Base-by-base conservation (phyloP, 148 eudicot genomes). In the Rhododendron williamsianum region DNA sequence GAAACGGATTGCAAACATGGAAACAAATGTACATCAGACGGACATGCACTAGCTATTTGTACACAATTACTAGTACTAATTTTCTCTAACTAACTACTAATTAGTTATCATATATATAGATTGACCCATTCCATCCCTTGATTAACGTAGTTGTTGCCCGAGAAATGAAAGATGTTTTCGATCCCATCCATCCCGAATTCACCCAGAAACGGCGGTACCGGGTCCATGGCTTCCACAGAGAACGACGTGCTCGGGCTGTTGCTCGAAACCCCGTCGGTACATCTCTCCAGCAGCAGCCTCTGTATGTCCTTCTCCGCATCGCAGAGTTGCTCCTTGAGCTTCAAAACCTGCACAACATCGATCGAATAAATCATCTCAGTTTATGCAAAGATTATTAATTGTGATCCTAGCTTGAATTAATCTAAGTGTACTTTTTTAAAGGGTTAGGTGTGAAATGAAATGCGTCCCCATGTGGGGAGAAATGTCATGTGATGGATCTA, bases 241-340 rank as follows among this genome's bases (percentile, higher is more conserved):
- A 92, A 84, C 0, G 93, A 92, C 2, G 95, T 89, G 54, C 88
- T 91, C n/a, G 95, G 95, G 76, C 96, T 93, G 79, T 90, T 93
- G 87, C 89, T 91, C 9, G 98, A 92, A 48, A 73, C 67, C 65
- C 91, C 88, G 4, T 91, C 94, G 9, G 73, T 9, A 1, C 45
- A 86, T 4, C 92, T 74, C 69, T 93, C 91, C 49, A 87, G 15
- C n/a, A 93, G 51, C 19, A 93, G 51, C 86, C 85, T 84, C 18
- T 92, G 85, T 9, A 93, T 89, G 76, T 95, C 96, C 78, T 84
- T 92, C 43, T 91, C 88, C 43, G 95, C 93, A 15, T 92, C 94
- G n/a, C 71, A 33, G 0, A 95, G 92, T 81, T 93, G 89, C 45
- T 89, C 94, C 63, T 92, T 91, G 0, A 95, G 87, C 69, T 89